Evolutionary conservation across 208 protist genomes (phyloP).

Genomic region (Herpetomonas tarakana): DNA sequence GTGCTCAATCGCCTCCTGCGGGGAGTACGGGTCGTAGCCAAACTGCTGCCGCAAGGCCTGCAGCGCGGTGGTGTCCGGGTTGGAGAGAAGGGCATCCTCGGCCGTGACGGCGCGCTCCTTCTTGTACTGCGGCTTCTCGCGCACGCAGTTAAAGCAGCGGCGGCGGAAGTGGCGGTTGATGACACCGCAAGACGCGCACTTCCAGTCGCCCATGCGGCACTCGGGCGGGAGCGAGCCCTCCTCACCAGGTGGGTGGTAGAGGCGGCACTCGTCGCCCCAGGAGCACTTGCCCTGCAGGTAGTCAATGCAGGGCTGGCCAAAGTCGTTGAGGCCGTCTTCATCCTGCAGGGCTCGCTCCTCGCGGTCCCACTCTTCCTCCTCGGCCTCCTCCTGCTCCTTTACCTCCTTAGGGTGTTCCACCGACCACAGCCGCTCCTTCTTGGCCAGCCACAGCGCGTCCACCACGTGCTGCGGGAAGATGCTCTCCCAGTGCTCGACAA

Average conservation of each 20-base stretch:
- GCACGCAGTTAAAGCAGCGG: slow-evolving; percentile 86
- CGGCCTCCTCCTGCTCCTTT: slow-evolving; percentile 48
- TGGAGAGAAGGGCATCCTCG: slow-evolving; percentile 70
- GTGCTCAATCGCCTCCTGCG: slow-evolving; percentile 61
- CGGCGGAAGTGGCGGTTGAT: slow-evolving; percentile 92
- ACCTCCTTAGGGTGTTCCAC: slow-evolving; percentile 72
- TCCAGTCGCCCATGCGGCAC: slow-evolving; percentile 90
- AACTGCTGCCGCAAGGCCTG: slow-evolving; percentile 72
- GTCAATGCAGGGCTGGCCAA: slow-evolving; percentile 90
- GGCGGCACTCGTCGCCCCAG: slow-evolving; percentile 71
- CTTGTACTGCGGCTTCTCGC: slow-evolving; percentile 91
- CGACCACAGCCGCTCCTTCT: slow-evolving; percentile 86
- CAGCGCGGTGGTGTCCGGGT: slow-evolving; percentile 59
- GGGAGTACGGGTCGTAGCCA: slow-evolving; percentile 80
- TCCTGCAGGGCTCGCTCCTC: slow-evolving; percentile 77
- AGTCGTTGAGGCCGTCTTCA: slow-evolving; percentile 88
- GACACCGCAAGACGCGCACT: slow-evolving; percentile 81
- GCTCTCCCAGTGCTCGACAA: slow-evolving; percentile 89
- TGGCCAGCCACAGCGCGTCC: slow-evolving; percentile 80
- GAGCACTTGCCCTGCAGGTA: slow-evolving; percentile 88
- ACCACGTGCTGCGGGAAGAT: slow-evolving; percentile 88
- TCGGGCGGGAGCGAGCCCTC: slow-evolving; percentile 83
- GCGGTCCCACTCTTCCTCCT: slow-evolving; percentile 76
- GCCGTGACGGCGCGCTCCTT: slow-evolving; percentile 40
- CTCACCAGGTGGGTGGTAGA: slow-evolving; percentile 85